A percentile compares a stretch with the other conserved stretches of the same genome.
phyloP scores from a whole-genome alignment of 441 rosid genomes.

The Eugenia klotzschiana region DNA sequence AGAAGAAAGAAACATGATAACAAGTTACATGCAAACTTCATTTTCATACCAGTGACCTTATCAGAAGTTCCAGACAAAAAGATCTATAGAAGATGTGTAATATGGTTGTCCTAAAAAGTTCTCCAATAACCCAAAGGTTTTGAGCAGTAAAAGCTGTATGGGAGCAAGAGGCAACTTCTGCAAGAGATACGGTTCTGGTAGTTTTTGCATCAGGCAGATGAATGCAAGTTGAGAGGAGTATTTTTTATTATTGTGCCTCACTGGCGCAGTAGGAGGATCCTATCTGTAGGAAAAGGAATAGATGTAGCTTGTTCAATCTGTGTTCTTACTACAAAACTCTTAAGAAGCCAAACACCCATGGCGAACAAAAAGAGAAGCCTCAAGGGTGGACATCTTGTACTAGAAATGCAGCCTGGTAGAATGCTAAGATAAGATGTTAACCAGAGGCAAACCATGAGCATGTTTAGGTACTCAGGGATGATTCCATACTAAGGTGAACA shows the following conservation, averaged over 20 bases:
- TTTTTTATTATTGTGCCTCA: background rate
- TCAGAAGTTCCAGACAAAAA: background rate
- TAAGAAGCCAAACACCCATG: background rate
- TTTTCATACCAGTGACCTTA: background rate
- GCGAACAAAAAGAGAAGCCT: background rate
- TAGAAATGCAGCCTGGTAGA: background rate
- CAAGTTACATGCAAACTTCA: background rate
- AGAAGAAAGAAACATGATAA: background rate
- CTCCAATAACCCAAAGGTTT: background rate
- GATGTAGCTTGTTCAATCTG: background rate
- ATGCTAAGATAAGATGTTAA: background rate
- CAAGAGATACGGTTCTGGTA: background rate
- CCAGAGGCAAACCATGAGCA: background rate
- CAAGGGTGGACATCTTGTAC: background rate
- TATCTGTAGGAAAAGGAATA: background rate
- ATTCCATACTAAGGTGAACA: background rate
- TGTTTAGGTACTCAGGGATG: background rate
- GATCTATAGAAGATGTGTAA: background rate
- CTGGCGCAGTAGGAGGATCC: background rate
- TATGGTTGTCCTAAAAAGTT: background rate
- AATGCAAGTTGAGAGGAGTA: background rate
- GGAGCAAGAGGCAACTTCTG: background rate
- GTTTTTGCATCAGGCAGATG: background rate
- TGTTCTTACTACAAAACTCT: background rate
- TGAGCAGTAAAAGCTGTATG: background rate